phyloP scores from a whole-genome alignment of 2,329 filamentous ascomycete species.

The Dothideomycetes sp. region DNA sequence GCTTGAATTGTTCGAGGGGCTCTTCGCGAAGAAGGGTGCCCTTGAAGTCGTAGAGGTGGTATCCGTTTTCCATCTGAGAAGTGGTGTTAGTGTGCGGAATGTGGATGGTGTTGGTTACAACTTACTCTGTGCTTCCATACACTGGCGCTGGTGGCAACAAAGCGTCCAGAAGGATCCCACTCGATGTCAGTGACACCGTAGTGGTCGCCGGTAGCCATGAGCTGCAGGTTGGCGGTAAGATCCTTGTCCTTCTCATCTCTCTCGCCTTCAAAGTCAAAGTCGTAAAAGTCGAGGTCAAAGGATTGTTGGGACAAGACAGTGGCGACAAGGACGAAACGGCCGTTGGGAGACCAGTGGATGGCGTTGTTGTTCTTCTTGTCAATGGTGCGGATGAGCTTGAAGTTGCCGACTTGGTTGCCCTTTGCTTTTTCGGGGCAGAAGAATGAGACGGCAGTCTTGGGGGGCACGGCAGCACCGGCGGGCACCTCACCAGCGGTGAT shows the following conservation, averaged over 20 bases:
- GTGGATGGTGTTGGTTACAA: constrained; percentile 10
- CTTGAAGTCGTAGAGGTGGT: constrained; percentile 95
- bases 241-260: constrained; percentile 90
- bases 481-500: constrained; percentile 86
- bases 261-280: constrained; percentile 96
- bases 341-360: constrained; percentile 97
- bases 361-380: constrained; percentile 99
- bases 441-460: constrained; percentile 92
- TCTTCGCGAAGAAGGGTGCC: constrained; percentile 84
- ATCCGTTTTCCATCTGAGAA: constrained; percentile 91
- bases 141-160: constrained; percentile 84
- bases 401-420: constrained; percentile 71
- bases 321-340: constrained; percentile 87
- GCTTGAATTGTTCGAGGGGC: constrained; percentile 93
- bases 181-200: constrained; percentile 97
- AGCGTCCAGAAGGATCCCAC: constrained; percentile 94
- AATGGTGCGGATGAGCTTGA: constrained; percentile 87
- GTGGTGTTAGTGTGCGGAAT: constrained; percentile 6
- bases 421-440: constrained; percentile 95
- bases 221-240: constrained; percentile 82
- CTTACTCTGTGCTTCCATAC: constrained; percentile 93
- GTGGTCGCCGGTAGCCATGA: constrained; percentile 89
- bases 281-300: constrained; percentile 95
- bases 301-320: constrained; percentile 87
- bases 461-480: constrained; percentile 67